phyloP scores from a whole-genome alignment of 441 rosid species.

The Corymbia citriodora region DNA sequence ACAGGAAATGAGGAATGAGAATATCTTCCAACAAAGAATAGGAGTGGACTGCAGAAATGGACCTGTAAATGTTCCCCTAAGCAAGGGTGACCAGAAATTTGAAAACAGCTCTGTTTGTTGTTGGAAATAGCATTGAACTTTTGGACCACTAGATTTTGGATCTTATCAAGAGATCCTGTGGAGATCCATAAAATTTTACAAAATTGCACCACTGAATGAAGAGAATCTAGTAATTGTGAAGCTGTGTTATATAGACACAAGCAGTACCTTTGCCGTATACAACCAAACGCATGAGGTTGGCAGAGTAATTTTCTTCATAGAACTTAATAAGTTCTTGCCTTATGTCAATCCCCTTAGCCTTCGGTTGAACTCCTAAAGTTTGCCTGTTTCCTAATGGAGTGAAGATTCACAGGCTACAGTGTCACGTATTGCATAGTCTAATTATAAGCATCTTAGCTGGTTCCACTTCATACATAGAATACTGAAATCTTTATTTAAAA shows the following conservation, averaged over 20 bases:
- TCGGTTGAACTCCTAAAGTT: neutral
- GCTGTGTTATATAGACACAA: neutral
- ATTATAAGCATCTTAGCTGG: neutral
- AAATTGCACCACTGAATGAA: neutral
- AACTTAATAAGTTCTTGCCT: neutral
- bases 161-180: slow-evolving; percentile 1
- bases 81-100: neutral
- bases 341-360: neutral
- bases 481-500: neutral
- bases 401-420: neutral
- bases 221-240: neutral
- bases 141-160: slow-evolving; percentile 1
- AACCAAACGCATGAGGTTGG: neutral
- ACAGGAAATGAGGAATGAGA: neutral
- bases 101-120: neutral
- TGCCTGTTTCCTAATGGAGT: neutral
- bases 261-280: neutral
- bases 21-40: neutral
- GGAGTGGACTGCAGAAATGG: neutral
- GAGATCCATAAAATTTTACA: neutral
- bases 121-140: neutral
- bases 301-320: neutral
- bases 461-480: neutral
- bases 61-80: neutral
- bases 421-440: neutral